Base-by-base conservation (phyloP, 768 basidiomycete species). In the Hygrocybe coccinea region DNA sequence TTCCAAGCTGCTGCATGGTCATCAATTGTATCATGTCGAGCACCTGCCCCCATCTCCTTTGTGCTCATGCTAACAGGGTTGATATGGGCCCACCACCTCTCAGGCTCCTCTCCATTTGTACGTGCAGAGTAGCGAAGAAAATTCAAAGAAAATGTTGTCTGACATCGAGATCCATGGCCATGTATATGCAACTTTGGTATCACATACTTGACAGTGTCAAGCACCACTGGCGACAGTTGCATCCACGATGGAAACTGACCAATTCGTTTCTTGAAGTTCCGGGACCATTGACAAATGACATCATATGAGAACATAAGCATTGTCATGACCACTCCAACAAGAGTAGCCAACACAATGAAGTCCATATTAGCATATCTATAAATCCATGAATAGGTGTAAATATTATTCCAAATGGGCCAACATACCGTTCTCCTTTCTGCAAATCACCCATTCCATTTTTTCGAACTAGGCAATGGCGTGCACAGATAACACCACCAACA, bases 401-500 rank as follows among this genome's bases (percentile, higher is more conserved):
- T 37, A 37, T 21, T 10, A 58, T 60, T 45, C 59, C n/a, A n/a
- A n/a, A n/a, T n/a, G n/a, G n/a, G n/a, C n/a, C n/a, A n/a, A n/a
- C n/a, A n/a, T n/a, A 70, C 71, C 63, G 34, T 59, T 73, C 71
- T 0, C 72, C 72, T 45, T 66, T 67, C 49, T 74, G 72, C 0
- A 74, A 56, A 57, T 72, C 69, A 2, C 69, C 72, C 1, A 67
- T 56, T 1, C 62, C 61, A 34, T 55, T 56, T 11, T 65, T 64
- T 1, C 67, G 57, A 45, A 66, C 63, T 52, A 74, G 62, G 41
- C 67, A 64, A 46, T 74, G 71, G 0, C 69, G 60, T 5, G 60
- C 62, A 49, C 73, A 75, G 15, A 66, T 61, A 1, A 65, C 58
- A 0, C 59, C 60, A 0, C 66, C 71, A 0, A 71, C 55, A 0